These are phyloP conservation scores for Lentinus brumalis DNA, from an alignment of 768 basidiomycete species.

Conservation along the genomic window DNA sequence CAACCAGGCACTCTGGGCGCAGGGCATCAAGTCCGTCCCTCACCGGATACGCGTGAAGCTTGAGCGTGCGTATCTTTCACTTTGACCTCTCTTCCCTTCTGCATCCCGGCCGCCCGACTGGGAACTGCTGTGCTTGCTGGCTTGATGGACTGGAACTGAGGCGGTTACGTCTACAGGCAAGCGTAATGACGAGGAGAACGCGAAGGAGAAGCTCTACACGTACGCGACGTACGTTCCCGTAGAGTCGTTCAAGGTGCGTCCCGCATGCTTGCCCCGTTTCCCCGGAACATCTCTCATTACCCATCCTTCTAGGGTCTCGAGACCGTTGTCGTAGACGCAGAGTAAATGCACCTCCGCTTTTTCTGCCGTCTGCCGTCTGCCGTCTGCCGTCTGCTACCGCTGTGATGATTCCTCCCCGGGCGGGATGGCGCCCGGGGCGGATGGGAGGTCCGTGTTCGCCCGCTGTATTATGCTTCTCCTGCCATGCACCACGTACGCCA, in stretches of 20 bases:
- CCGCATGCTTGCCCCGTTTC: neutral
- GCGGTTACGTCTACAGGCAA: slow-evolving; percentile 58
- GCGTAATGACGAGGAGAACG: slow-evolving; percentile 98
- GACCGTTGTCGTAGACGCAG: slow-evolving; percentile 80
- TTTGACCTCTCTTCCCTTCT: neutral
- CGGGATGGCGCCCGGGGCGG: slow-evolving; percentile 16
- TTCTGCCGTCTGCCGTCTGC: slow-evolving; percentile 10
- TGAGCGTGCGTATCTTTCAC: slow-evolving; percentile 65
- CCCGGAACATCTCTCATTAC: slow-evolving; percentile 12
- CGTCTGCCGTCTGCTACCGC: slow-evolving; percentile 13
- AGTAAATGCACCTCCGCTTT: slow-evolving; percentile 45
- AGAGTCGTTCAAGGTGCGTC: slow-evolving; percentile 78
- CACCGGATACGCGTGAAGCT: slow-evolving; percentile 91
- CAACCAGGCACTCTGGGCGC: slow-evolving; percentile 94
- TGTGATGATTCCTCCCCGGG: slow-evolving; percentile 6
- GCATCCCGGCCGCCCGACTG: neutral
- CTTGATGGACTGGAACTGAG: neutral
- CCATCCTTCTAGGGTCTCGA: slow-evolving; percentile 67
- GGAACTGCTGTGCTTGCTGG: neutral
- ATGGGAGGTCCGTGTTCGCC: slow-evolving; percentile 8
- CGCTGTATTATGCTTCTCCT: slow-evolving; percentile 22
- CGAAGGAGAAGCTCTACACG: slow-evolving; percentile 96
- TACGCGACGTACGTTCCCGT: slow-evolving; percentile 85
- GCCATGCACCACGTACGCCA: slow-evolving; percentile 28
- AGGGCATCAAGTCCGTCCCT: slow-evolving; percentile 92